Evolutionary conservation across 768 basidiomycete genomes (phyloP), one percentile per base, ranked within the genome.

Genomic region (Termitomyces sp.): DNA sequence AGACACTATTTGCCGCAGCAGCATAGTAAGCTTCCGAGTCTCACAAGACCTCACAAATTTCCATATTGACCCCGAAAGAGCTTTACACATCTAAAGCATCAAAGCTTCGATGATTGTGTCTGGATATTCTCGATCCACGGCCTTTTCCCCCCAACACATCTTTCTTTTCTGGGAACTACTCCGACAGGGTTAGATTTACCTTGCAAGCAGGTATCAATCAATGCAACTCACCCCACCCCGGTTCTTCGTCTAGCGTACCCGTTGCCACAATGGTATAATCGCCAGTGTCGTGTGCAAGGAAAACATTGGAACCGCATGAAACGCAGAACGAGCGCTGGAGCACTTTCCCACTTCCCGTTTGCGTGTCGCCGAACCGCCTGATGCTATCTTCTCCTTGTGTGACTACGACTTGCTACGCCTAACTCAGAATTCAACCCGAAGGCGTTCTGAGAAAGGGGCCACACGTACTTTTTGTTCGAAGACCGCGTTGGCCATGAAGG

Each of bases 401-500:
- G 3, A 75, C 34, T 2, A 44, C 60, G 31, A 73, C 62, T 57
- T 70, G 63, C 72, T 74, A 31, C 16, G 12, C 37, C 37, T 13
- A 20, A 31, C 18, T 50, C 48, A 34, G 33, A 2, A 15, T 24
- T 50, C 22, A 20, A 33, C 7, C 20, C n/a, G 28, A 48, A 29
- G 24, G 29, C 42, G 29, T 10, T 20, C 46, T 20, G 10, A 46
- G 10, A 46, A 66, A 18, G 10, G 28, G 49, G 24, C 6, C 1
- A 50, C 13, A 39, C 69, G 31, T 50, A 77, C 77, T 61, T 74
- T 58, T 16, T 55, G 60, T 34, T 66, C 64, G 59, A 75, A 77
- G 55, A 75, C 72, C 5, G 64, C 64, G 46, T 75, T 76, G 44
- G 72, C 66, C 71, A 76, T 70, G 57, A 76, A 76, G 18, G 73